These are phyloP conservation scores for Emericellopsis cladophorae DNA, from an alignment of 2,329 filamentous ascomycete species.

Conservation along the genomic window DNA sequence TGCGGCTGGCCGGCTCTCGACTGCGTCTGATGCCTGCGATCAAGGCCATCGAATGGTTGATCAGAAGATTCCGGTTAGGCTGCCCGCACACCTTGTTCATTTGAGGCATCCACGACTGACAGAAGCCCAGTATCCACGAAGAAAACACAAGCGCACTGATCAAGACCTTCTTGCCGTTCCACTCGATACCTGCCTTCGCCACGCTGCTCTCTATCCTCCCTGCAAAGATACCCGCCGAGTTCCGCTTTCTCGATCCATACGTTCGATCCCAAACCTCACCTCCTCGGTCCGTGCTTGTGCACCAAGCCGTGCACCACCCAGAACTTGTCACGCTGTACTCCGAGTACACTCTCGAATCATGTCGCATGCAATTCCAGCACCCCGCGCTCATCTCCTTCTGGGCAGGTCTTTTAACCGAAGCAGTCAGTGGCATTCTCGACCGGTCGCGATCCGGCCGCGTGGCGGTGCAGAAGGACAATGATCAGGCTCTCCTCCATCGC, in stretches of 20 bases:
- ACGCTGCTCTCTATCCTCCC: slow-evolving; percentile 83
- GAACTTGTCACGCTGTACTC: slow-evolving; percentile 68
- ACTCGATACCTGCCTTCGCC: slow-evolving; percentile 72
- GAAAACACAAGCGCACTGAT: slow-evolving; percentile 71
- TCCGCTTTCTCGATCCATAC: slow-evolving; percentile 80
- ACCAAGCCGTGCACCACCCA: slow-evolving; percentile 68
- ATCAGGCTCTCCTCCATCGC: slow-evolving; percentile 62
- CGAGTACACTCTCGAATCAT: slow-evolving; percentile 62
- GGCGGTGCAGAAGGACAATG: slow-evolving; percentile 65
- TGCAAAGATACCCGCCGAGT: slow-evolving; percentile 56
- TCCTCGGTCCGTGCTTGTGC: slow-evolving; percentile 70
- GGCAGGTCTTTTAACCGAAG: slow-evolving; percentile 78
- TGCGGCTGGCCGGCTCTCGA: slow-evolving; percentile 65
- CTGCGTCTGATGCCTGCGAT: slow-evolving; percentile 77
- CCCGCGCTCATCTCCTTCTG: slow-evolving; percentile 77
- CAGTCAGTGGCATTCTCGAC: slow-evolving; percentile 72
- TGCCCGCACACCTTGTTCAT: background rate
- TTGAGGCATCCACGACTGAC: slow-evolving; percentile 4
- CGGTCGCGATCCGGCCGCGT: slow-evolving; percentile 61
- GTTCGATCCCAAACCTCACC: slow-evolving; percentile 63
- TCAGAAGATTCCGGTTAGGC: slow-evolving; percentile 73
- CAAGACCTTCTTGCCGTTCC: slow-evolving; percentile 84
- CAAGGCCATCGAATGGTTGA: slow-evolving; percentile 88
- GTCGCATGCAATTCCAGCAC: slow-evolving; percentile 60
- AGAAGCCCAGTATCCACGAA: slow-evolving; percentile 63